phyloP scores from a whole-genome alignment of 2,329 filamentous ascomycete genomes.

The Emericellopsis cladophorae region DNA sequence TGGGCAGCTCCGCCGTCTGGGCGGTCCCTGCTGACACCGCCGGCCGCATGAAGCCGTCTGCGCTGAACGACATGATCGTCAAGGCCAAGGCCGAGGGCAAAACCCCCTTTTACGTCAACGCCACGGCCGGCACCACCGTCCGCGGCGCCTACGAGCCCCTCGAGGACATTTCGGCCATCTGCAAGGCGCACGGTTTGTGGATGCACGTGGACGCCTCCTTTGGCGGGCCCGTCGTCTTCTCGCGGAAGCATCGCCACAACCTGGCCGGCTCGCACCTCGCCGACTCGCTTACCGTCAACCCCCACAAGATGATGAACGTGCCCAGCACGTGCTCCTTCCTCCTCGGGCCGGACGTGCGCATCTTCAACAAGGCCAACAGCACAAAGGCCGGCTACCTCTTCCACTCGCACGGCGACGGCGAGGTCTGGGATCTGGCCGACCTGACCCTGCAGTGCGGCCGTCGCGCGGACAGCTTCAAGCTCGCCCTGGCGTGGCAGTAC shows the following conservation, averaged over 20 bases:
- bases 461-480: constrained; percentile 72
- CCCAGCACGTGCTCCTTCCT: constrained; percentile 88
- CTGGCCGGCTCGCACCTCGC: constrained; percentile 61
- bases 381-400: constrained; percentile 80
- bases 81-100: constrained; percentile 53
- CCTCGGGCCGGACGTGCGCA: constrained; percentile 59
- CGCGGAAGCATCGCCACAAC: constrained; percentile 46
- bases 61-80: constrained; percentile 50
- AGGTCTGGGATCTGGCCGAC: constrained; percentile 83
- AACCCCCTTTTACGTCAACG: constrained; percentile 89
- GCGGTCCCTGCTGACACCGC: constrained; percentile 58
- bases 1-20: constrained; percentile 65
- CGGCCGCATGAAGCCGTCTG: constrained; percentile 58
- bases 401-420: constrained; percentile 51
- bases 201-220: constrained; percentile 87
- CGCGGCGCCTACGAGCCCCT: constrained; percentile 82
- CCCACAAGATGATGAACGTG: constrained; percentile 94
- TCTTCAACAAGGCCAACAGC: constrained; percentile 77
- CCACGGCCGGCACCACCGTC: constrained; percentile 90
- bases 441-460: constrained; percentile 89
- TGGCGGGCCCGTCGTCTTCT: constrained; percentile 80
- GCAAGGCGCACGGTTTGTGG: constrained; percentile 65
- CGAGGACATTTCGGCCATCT: constrained; percentile 54
- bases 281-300: constrained; percentile 76
- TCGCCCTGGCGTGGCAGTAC: constrained; percentile 82